A percentile compares a stretch with the other conserved stretches of the same genome.
Evolutionary conservation across 2,329 filamentous ascomycete genomes (phyloP).

Genomic region (Thyridium curvatum): DNA sequence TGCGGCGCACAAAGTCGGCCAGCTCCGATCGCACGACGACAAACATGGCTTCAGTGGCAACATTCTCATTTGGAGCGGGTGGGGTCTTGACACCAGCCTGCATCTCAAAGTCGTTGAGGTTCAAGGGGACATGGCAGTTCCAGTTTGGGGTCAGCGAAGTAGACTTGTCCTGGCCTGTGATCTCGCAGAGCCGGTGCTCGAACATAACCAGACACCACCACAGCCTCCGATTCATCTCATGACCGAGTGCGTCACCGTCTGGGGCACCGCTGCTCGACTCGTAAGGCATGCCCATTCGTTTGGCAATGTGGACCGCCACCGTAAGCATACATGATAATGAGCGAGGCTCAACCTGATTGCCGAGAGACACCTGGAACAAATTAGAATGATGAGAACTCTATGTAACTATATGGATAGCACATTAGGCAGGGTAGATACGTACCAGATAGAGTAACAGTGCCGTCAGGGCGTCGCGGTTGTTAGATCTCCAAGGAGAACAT

Average conservation of each 20-base stretch:
- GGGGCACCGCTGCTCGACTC: constrained; percentile 26
- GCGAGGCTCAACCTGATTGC: constrained; percentile 34
- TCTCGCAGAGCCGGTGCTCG: constrained; percentile 49
- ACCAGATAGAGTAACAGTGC: constrained; percentile 53
- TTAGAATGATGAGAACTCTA: too few species aligned
- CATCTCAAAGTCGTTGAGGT: constrained; percentile 40
- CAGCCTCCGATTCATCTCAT: constrained; percentile 53
- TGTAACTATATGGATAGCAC: too few species aligned
- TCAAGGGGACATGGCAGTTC: constrained; percentile 35
- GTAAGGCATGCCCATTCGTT: constrained; percentile 47
- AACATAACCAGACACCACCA: constrained; percentile 57
- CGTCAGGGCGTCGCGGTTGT: constrained; percentile 46
- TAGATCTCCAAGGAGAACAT: constrained; percentile 40
- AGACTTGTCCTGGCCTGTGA: constrained; percentile 28
- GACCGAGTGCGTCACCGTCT: constrained; percentile 33
- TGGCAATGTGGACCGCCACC: constrained; percentile 49
- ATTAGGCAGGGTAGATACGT: constrained; percentile 10
- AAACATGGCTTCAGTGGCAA: constrained; percentile 36
- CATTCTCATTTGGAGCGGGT: constrained; percentile 14
- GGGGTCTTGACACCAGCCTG: constrained; percentile 29
- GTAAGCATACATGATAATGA: constrained; percentile 47
- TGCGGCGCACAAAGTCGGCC: constrained; percentile 28
- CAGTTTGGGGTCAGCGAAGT: constrained; percentile 24
- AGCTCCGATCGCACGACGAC: constrained; percentile 30
- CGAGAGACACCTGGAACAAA: constrained; percentile 37